Percentiles rank a stretch among this genome's conserved stretches.
These are phyloP conservation scores for Pichia sp. DNA, from an alignment of 1,139 yeast genomes.

Conservation along the genomic window DNA sequence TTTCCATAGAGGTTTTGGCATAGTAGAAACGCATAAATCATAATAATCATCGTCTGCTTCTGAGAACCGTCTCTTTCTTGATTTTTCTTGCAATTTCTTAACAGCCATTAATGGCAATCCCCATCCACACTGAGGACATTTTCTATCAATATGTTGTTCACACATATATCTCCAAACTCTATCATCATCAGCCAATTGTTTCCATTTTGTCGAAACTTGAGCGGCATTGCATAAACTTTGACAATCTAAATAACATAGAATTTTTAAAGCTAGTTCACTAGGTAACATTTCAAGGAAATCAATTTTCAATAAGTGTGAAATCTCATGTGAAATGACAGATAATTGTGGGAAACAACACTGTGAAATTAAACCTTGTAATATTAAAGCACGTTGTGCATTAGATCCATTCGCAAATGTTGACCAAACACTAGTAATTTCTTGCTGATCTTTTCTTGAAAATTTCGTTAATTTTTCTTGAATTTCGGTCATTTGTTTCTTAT, in stretches of 20 bases:
- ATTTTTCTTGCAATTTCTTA: slow-evolving; percentile 55
- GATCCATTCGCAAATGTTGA: slow-evolving; percentile 70
- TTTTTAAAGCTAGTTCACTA: slow-evolving; percentile 73
- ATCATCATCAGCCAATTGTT: slow-evolving; percentile 86
- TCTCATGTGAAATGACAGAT: slow-evolving; percentile 74
- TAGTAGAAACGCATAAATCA: slow-evolving; percentile 8
- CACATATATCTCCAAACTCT: slow-evolving; percentile 98
- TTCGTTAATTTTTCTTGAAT: slow-evolving; percentile 55
- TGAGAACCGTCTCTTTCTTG: slow-evolving; percentile 28
- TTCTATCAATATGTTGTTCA: slow-evolving; percentile 93
- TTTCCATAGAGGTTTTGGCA: slow-evolving; percentile 24
- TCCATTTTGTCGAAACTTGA: slow-evolving; percentile 84
- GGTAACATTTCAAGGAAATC: slow-evolving; percentile 87
- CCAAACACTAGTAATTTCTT: slow-evolving; percentile 73
- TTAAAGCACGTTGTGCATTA: slow-evolving; percentile 59
- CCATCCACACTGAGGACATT: slow-evolving; percentile 99
- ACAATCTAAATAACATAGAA: slow-evolving; percentile 84
- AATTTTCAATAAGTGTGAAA: slow-evolving; percentile 70
- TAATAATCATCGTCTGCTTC: slow-evolving; percentile 14
- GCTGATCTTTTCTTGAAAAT: slow-evolving; percentile 56
- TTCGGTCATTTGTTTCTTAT: slow-evolving; percentile 55
- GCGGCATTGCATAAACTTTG: slow-evolving; percentile 89
- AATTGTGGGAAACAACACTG: slow-evolving; percentile 96
- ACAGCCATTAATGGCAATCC: slow-evolving; percentile 88
- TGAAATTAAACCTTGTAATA: slow-evolving; percentile 74